These are phyloP conservation scores for Aleurites moluccanus DNA, from an alignment of 441 rosid genomes.

Conservation along the genomic window DNA sequence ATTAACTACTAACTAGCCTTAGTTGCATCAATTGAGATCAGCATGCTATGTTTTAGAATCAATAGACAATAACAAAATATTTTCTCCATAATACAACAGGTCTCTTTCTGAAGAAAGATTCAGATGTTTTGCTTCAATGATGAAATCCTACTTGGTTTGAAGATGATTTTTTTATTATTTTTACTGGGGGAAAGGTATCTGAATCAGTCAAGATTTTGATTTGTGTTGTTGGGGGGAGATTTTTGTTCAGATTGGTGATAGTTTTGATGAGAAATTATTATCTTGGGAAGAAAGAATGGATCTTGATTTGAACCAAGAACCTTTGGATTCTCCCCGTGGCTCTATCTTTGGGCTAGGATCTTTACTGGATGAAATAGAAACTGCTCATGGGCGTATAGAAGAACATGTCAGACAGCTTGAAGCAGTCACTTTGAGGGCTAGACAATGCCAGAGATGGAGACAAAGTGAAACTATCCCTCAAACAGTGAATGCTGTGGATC, in stretches of 20 bases:
- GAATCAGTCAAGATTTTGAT: background rate
- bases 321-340: slow-evolving; percentile 32
- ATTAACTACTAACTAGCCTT: background rate
- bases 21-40: background rate
- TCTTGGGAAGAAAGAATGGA: slow-evolving; percentile 42
- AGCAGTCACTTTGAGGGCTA: slow-evolving; percentile 45
- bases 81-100: background rate
- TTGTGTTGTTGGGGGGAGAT: background rate
- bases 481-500: slow-evolving; percentile 10
- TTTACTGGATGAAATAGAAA: slow-evolving; percentile 46
- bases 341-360: slow-evolving; percentile 37
- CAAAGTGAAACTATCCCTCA: slow-evolving; percentile 21
- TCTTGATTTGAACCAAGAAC: slow-evolving; percentile 52
- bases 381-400: slow-evolving; percentile 48
- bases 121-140: background rate
- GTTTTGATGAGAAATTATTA: background rate
- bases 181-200: background rate
- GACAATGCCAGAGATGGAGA: slow-evolving; percentile 40
- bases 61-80: background rate
- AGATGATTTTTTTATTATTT: background rate
- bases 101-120: background rate
- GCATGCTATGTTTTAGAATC: background rate
- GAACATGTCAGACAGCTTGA: slow-evolving; percentile 59
- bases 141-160: background rate
- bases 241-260: background rate